Conservation (phyloP, 345 rosid genomes). For the Erysimum cheiranthoides region DNA sequence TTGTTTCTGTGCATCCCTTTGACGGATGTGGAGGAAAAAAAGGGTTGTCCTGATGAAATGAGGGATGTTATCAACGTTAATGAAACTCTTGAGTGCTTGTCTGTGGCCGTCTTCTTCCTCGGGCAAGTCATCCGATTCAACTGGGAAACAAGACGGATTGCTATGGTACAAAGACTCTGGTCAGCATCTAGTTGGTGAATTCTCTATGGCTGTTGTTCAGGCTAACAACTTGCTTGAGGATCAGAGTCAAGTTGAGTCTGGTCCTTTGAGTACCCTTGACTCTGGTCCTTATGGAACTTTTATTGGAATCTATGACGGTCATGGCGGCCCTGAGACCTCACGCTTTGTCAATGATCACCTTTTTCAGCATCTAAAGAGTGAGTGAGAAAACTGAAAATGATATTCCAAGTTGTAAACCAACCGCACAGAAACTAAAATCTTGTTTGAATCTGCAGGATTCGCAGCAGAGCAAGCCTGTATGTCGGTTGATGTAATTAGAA, state of each 20-base stretch:
- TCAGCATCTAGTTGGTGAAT: conserved; percentile 86
- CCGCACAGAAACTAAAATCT: conserved; percentile 52
- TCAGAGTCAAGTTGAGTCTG: conserved; percentile 96
- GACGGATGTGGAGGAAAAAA: conserved; percentile 58
- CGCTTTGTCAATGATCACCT: conserved; percentile 86
- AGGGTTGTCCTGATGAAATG: conserved; percentile 76
- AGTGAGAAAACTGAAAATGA: conserved; percentile 36
- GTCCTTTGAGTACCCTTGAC: conserved; percentile 77
- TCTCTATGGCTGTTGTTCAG: conserved; percentile 96
- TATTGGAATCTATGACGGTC: conserved; percentile 94
- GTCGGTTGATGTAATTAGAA: conserved; percentile 82
- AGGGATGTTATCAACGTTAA: conserved; percentile 96
- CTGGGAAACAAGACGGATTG: conserved; percentile 87
- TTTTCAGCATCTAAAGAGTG: conserved; percentile 90
- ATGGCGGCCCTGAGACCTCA: conserved; percentile 97
- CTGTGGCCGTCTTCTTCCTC: conserved; percentile 70
- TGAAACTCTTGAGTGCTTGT: conserved; percentile 87
- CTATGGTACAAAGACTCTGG: conserved; percentile 96
- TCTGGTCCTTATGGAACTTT: conserved; percentile 94
- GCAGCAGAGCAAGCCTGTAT: conserved; percentile 78
- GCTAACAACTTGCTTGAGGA: conserved; percentile 77
- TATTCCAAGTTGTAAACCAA: conserved; percentile 46
- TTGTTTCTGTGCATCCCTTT: conserved; percentile 23
- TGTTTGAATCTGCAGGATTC: conserved; percentile 65
- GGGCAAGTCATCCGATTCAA: conserved; percentile 62